Percentiles rank a stretch among this genome's conserved stretches.
Conservation (phyloP, 164 flowering plant genomes). For the Akebia trifoliata region DNA sequence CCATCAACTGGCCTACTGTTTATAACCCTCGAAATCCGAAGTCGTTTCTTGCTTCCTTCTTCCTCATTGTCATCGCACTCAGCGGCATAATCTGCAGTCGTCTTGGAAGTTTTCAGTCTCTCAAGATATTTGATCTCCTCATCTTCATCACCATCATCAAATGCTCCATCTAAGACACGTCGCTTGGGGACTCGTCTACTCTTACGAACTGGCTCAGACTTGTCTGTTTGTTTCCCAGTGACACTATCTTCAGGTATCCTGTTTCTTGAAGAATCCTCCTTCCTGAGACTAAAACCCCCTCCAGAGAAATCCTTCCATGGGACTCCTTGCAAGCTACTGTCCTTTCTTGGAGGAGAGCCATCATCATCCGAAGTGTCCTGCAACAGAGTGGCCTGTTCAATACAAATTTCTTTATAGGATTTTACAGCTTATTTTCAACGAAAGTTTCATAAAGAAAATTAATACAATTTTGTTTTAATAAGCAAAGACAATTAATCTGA, state of each 20-base stretch:
- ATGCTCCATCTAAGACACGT: slow-evolving; percentile 58
- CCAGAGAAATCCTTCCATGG: slow-evolving; percentile 73
- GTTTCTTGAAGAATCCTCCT: slow-evolving; percentile 40
- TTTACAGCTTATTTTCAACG: not conserved
- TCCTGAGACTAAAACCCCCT: slow-evolving; percentile 36
- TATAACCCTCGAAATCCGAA: slow-evolving; percentile 39
- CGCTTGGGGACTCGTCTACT: slow-evolving; percentile 77
- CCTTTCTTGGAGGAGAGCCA: slow-evolving; percentile 34
- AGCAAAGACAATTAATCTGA: no score
- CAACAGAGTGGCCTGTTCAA: slow-evolving; percentile 6
- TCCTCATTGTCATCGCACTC: slow-evolving; percentile 44
- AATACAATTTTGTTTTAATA: not conserved
- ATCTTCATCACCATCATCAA: slow-evolving; percentile 71
- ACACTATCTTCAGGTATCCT: slow-evolving; percentile 32
- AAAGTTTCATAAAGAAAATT: not conserved
- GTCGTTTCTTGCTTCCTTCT: slow-evolving; percentile 44
- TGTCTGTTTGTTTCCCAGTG: slow-evolving; percentile 42
- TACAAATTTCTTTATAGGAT: not conserved
- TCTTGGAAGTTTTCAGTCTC: slow-evolving; percentile 56
- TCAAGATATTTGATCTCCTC: slow-evolving; percentile 87
- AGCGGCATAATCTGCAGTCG: slow-evolving; percentile 9
- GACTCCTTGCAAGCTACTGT: slow-evolving; percentile 52
- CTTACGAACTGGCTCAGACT: slow-evolving; percentile 67
- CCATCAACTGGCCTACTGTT: slow-evolving; percentile 22
- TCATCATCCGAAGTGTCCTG: slow-evolving; percentile 51